Evolutionary conservation across 805 yeast genomes (phyloP), one percentile per base, ranked within the genome.

Genomic region (Yarrowia divulgata): DNA sequence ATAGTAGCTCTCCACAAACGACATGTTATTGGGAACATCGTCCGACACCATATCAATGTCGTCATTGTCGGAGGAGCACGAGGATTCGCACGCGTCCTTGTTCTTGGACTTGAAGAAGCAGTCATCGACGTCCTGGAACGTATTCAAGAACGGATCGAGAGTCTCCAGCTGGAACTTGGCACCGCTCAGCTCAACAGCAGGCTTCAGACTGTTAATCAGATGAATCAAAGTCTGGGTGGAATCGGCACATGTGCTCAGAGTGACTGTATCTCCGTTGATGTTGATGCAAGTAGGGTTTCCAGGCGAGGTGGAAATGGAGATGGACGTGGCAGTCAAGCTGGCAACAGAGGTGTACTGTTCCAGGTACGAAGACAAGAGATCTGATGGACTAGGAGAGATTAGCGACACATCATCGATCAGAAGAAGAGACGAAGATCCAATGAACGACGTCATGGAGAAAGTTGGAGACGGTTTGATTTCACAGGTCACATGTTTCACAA

Each of bases 161-260:
- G 77, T 79, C 2, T 80, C 74, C 10, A 73, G 75, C 0, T 82
- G 79, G 6, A 74, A 69, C 42, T 76, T 73, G 10, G 78, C 86
- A 70, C 87, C 87, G 0, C 82, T 81, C 48, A 70, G 69, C 71
- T 89, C 87, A 1, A 90, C 77, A 0, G 93, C 93, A 14, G 85
- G 86, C 73, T 90, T 90, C 73, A 93, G 80, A 74, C 92, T 97
- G 70, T 85, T 87, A 10, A 88, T 72, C 9, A 90, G 74, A 71
- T 90, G 96, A 1, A 87, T 71, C 50, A 93, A 77, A 13, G 94
- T 85, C 73, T 91, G 89, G 0, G 88, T 83, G 0, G 97, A 91
- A 75, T 93, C 98, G 0, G 97, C 94, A 79, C 97, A 93, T 69
- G 74, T 68, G 19, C 72, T 72, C 54, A 74, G 40, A 13, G 71